Evolutionary conservation across 1,284 basidiomycete species (phyloP).

Genomic region (Puccinia brachypodii): DNA sequence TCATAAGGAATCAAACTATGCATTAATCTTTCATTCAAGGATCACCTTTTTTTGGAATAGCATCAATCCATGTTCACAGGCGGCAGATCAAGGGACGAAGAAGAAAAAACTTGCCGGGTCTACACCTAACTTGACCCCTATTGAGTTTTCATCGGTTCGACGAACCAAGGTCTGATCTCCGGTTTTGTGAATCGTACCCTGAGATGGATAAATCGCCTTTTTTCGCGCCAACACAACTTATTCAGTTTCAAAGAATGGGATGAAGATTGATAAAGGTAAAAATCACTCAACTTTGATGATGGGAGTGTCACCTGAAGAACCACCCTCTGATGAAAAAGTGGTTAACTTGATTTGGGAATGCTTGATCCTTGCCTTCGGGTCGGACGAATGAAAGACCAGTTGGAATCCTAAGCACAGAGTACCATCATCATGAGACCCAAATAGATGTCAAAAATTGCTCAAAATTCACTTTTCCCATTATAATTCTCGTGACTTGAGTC

Average conservation of each 20-base stretch:
- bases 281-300: constrained; percentile 40
- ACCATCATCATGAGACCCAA: too few species aligned
- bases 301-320: constrained; percentile 16
- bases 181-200: constrained; percentile 47
- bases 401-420: constrained; percentile 35
- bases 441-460: too few species aligned
- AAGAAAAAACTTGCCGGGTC: constrained; percentile 41
- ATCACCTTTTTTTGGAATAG: neutral
- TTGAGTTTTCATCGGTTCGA: constrained; percentile 39
- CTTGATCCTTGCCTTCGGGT: constrained; percentile 48
- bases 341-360: constrained; percentile 47
- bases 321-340: constrained; percentile 10
- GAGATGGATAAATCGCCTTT: constrained; percentile 48
- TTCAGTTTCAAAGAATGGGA: neutral
- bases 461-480: neutral
- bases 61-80: neutral
- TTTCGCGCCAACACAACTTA: neutral
- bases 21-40: neutral
- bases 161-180: constrained; percentile 38
- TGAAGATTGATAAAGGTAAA: neutral
- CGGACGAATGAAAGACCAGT: constrained; percentile 45
- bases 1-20: neutral
- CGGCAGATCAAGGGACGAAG: neutral
- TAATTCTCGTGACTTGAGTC: neutral
- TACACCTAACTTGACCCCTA: constrained; percentile 44